phyloP scores from a whole-genome alignment of 352 stramenopile genomes.

The Globisporangium sylvaticum region DNA sequence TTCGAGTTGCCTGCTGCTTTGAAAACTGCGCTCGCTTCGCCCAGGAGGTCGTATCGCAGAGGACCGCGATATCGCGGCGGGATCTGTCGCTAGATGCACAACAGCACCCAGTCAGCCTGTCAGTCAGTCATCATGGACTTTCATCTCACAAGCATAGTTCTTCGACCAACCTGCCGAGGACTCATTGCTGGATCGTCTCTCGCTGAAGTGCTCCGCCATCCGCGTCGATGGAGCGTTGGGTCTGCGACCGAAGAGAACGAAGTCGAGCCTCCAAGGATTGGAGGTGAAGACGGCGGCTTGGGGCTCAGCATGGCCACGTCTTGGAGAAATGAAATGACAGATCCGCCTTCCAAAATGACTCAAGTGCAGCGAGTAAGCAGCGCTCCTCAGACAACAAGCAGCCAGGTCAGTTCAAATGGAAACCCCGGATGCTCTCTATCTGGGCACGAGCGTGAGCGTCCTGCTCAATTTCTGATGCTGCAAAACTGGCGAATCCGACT shows the following conservation, averaged over 20 bases:
- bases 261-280: constrained; percentile 13
- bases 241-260: constrained; percentile 58
- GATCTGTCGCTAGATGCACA: constrained; percentile 22
- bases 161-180: constrained; percentile 25
- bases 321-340: neutral
- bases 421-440: neutral
- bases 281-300: neutral
- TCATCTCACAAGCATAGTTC: neutral
- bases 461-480: neutral
- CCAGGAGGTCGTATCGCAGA: constrained; percentile 31
- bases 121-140: neutral
- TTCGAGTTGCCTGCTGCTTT: neutral
- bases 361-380: neutral
- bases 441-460: neutral
- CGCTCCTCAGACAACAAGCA: neutral
- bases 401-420: neutral
- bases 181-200: constrained; percentile 13
- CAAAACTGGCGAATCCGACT: neutral
- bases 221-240: constrained; percentile 44
- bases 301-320: constrained; percentile 5
- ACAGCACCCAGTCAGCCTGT: neutral
- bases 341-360: neutral
- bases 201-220: constrained; percentile 45
- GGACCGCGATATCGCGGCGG: constrained; percentile 33
- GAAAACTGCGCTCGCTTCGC: constrained; percentile 1